Evolutionary conservation across 23 red algal species (phyloP).

Genomic region (Gracilaria vermiculophylla): DNA sequence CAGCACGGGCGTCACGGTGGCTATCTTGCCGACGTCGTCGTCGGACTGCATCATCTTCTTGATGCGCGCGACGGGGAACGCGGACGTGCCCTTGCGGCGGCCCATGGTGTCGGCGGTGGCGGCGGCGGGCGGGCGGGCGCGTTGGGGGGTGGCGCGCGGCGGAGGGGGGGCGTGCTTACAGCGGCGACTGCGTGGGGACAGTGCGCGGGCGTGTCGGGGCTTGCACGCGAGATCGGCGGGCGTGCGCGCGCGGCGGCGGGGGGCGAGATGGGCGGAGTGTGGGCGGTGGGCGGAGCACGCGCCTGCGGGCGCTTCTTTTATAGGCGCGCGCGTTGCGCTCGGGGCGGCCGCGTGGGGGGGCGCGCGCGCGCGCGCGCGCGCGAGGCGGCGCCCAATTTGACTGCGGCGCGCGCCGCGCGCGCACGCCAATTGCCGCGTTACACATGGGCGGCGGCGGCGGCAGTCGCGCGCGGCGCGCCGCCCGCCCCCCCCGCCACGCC

Average conservation of each 20-base stretch:
- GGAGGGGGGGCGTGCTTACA: neutral
- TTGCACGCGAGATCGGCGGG: constrained; percentile 5
- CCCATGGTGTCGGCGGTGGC: constrained; percentile 41
- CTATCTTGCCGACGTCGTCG: constrained; percentile 94
- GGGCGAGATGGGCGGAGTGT: neutral
- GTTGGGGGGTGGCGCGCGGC: too few species aligned
- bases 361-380: neutral
- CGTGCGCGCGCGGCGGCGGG: too few species aligned
- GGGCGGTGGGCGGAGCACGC: neutral
- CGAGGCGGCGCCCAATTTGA: neutral
- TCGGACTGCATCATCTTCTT: constrained; percentile 98
- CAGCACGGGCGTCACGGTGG: constrained; percentile 79
- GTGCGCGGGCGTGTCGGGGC: neutral
- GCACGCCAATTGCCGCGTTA: neutral
- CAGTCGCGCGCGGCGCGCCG: too few species aligned
- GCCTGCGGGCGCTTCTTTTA: neutral
- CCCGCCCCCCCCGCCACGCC: too few species aligned
- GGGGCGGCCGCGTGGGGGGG: neutral
- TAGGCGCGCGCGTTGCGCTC: neutral
- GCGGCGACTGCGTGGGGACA: neutral
- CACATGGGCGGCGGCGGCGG: neutral
- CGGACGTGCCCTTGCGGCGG: constrained; percentile 62
- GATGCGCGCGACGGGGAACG: constrained; percentile 87
- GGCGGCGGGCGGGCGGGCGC: neutral
- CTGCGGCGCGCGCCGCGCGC: neutral